phyloP scores from a whole-genome alignment of 768 basidiomycete species.

The Nidularia pulvinata region DNA sequence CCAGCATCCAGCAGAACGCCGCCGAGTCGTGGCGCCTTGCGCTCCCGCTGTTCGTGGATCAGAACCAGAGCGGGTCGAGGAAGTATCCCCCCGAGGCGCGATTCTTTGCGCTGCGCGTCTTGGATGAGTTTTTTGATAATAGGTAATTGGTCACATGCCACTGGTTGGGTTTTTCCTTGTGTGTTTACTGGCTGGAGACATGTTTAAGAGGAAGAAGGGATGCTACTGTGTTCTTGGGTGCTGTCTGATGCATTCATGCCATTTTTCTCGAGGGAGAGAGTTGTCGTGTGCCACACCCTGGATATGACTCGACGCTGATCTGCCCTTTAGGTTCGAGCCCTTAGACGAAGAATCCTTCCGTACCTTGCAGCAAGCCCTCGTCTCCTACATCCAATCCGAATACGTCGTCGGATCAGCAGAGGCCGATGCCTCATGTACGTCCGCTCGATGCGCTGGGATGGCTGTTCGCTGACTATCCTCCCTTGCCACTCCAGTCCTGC shows the following conservation, averaged over 20 bases:
- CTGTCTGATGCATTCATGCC: too few relatives aligned
- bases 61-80: slow-evolving; percentile 55
- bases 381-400: slow-evolving; percentile 86
- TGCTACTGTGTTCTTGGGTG: neutral
- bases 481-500: slow-evolving; percentile 56
- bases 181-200: neutral
- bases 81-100: slow-evolving; percentile 73
- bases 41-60: slow-evolving; percentile 70
- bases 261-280: neutral
- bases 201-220: neutral
- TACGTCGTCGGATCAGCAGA: slow-evolving; percentile 88
- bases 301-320: neutral
- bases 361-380: slow-evolving; percentile 72
- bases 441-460: neutral
- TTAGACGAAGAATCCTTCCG: slow-evolving; percentile 71
- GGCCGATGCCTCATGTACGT: slow-evolving; percentile 78
- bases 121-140: slow-evolving; percentile 84
- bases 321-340: slow-evolving; percentile 50
- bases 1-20: slow-evolving; percentile 74
- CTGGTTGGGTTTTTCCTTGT: neutral
- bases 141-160: slow-evolving; percentile 50
- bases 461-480: neutral
- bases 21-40: slow-evolving; percentile 81
- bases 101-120: slow-evolving; percentile 77
- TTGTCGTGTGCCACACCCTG: neutral